Evolutionary conservation across 495 filamentous ascomycete genomes (phyloP).

Genomic region (Aspergillus sparsus): DNA sequence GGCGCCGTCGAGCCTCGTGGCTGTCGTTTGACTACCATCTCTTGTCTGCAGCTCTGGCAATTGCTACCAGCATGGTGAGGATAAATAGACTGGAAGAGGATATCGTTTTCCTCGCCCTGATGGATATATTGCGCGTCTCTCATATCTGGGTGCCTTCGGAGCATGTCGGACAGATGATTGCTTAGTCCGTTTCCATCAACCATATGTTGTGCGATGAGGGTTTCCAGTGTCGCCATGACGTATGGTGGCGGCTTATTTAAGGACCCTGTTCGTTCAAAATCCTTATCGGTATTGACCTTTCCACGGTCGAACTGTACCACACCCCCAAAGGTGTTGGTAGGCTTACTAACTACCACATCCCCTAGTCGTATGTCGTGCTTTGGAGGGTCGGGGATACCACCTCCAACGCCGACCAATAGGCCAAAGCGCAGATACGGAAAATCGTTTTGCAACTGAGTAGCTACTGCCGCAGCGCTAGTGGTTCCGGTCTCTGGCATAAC

Average conservation of each 20-base stretch:
- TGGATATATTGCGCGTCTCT: background rate
- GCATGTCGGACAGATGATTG: background rate
- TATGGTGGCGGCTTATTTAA: slow-evolving; percentile 30
- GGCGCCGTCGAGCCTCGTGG: background rate
- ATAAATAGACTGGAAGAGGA: slow-evolving; percentile 10
- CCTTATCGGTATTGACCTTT: background rate
- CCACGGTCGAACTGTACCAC: background rate
- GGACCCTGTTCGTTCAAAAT: slow-evolving; percentile 29
- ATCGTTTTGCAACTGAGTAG: background rate
- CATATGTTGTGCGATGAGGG: slow-evolving; percentile 24
- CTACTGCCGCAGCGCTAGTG: background rate
- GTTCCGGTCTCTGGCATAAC: background rate
- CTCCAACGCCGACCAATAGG: slow-evolving; percentile 2
- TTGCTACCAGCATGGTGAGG: slow-evolving; percentile 4
- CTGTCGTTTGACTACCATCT: background rate
- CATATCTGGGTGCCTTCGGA: slow-evolving; percentile 5
- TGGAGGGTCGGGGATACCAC: background rate
- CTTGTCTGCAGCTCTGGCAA: slow-evolving; percentile 11
- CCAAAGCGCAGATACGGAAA: background rate
- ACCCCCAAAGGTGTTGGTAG: background rate
- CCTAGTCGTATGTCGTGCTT: slow-evolving; percentile 3
- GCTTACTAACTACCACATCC: slow-evolving; percentile 6
- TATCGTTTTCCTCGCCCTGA: slow-evolving; percentile 16
- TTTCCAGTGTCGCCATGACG: slow-evolving; percentile 28
- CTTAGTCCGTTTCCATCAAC: slow-evolving; percentile 16